Evolutionary conservation across 441 rosid species (phyloP), one percentile per base, ranked within the genome.

Genomic region (Mallotus repandus): DNA sequence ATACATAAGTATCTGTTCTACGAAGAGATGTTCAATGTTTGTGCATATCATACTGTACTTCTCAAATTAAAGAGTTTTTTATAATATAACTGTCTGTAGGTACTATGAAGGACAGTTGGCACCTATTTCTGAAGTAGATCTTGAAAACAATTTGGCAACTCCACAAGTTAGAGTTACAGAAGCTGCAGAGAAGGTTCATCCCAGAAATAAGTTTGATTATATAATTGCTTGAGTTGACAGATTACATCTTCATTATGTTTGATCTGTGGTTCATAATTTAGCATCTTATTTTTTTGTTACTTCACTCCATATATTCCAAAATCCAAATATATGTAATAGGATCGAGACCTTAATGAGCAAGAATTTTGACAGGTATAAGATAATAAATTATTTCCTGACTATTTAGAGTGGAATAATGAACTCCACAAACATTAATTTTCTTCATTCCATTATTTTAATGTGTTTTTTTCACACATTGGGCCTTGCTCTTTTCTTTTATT

Each of bases 31-130:
- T 41, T 43, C 63, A 22, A 19, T 19, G n/a, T 54, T 13, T 58
- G 52, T 49, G 16, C 35, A 35, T 56, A 9, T 56, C 32, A 56
- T 56, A 21, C 8, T 10, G 3, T 9, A 8, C 21, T 2, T 56
- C 5, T 56, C 60, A 19, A 56, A 10, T 21, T 57, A 64, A 68
- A 76, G 76, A 62, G 10, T 29, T n/a, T 50, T 63, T 72, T 74
- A 60, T 16, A 50, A 9, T 57, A 65, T 63, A n/a, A 53, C 55
- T 69, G 21, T 64, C 16, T 65, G 66, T 82, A 96, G 99, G 84
- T 92, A 96, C 79, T 96, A 85, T 87, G 97, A 89, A 85, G 98
- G 98, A 38, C 94, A 94, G 84, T 77, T 96, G 74, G 86, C 92
- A 78, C 81, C 92, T 56, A 85, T 89, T 77, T 87, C 97, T 67